Percentiles rank a stretch among this genome's conserved stretches.
Evolutionary conservation across 2,329 filamentous ascomycete species (phyloP).

Genomic region (Fusarium proliferatum): DNA sequence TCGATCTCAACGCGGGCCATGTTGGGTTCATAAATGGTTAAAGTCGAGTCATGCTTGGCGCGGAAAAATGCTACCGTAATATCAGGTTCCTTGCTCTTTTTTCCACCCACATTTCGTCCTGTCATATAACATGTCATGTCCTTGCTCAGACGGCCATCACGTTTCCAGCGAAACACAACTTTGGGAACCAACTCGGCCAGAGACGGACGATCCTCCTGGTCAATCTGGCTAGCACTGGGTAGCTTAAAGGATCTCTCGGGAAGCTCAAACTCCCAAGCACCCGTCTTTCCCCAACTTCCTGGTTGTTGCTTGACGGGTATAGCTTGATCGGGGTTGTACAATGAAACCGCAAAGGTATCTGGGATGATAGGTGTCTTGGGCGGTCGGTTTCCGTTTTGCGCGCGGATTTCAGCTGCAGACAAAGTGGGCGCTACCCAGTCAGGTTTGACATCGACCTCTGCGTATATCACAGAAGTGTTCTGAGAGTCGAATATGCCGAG

Average conservation of each 20-base stretch:
- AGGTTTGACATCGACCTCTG: constrained; percentile 84
- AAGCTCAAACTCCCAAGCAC: constrained; percentile 92
- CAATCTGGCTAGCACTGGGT: constrained; percentile 82
- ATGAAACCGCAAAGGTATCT: constrained; percentile 81
- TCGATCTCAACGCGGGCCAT: constrained; percentile 90
- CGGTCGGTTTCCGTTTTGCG: constrained; percentile 69
- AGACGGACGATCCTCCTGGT: constrained; percentile 66
- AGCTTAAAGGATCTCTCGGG: constrained; percentile 85
- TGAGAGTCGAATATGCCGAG: constrained; percentile 86
- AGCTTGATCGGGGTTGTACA: constrained; percentile 94
- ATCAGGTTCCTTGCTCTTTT: constrained; percentile 90
- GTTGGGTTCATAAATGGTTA: constrained; percentile 95
- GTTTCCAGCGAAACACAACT: constrained; percentile 88
- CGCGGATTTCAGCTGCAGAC: constrained; percentile 82
- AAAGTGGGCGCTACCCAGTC: constrained; percentile 87
- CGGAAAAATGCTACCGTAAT: constrained; percentile 93
- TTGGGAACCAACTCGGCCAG: constrained; percentile 71
- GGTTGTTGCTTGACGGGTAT: constrained; percentile 76
- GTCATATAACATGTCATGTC: constrained; percentile 91
- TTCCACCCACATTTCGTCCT: constrained; percentile 79
- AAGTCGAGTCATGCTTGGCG: constrained; percentile 68
- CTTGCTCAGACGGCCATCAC: constrained; percentile 85
- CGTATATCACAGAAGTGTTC: constrained; percentile 84
- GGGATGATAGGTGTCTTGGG: constrained; percentile 78
- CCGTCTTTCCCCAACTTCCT: constrained; percentile 81